Base-by-base conservation (phyloP, 768 basidiomycete genomes). In the Kwoniella botswanensis region DNA sequence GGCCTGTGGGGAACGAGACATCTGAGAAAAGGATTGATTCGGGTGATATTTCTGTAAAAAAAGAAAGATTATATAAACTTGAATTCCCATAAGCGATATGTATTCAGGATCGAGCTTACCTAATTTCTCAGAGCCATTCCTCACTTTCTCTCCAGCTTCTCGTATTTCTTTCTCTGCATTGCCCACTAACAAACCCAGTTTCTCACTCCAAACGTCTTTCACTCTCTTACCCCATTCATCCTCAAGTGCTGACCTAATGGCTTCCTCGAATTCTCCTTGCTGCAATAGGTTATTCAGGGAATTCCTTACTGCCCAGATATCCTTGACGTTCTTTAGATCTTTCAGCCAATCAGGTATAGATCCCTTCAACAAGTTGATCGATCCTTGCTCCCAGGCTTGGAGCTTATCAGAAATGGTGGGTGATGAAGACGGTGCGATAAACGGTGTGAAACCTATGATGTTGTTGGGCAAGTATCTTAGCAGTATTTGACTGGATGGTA, bases 401-500 rank as follows among this genome's bases (percentile, higher is more conserved):
- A 81, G 60, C 17, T 52, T 64, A 5, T 62, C 68, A 18, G 59
- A 57, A 4, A 74, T 68, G 18, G 89, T 86, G 3, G 89, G 88
- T 0, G 88, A 82, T 0, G 92, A 89, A 10, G 86, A 85, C 6
- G 90, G 84, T 76, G 94, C 91, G 71, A 96, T 88, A 81, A 92
- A 95, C 10, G 94, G 94, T 76, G 90, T 92, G 83, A 94, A 97
- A 4, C 88, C 87, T 73, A 87, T 88, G 70, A 98, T 87, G 69
- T 86, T 87, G 1, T 86, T 78, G 0, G 94, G 93, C 0, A 98
- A 87, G 65, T 93, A 87, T 17, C 90, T 87, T 71, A 84, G 69
- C 0, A 94, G 89, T 73, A 94, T 92, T 26, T 91, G 89, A 0
- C 93, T 91, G 0, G 94, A 94, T 0, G 93, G 93, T 24, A 96